A percentile compares a stretch with the other conserved stretches of the same genome.
Evolutionary conservation across 148 eudicot species (phyloP).

Genomic region (Fagopyrum homotropicum): DNA sequence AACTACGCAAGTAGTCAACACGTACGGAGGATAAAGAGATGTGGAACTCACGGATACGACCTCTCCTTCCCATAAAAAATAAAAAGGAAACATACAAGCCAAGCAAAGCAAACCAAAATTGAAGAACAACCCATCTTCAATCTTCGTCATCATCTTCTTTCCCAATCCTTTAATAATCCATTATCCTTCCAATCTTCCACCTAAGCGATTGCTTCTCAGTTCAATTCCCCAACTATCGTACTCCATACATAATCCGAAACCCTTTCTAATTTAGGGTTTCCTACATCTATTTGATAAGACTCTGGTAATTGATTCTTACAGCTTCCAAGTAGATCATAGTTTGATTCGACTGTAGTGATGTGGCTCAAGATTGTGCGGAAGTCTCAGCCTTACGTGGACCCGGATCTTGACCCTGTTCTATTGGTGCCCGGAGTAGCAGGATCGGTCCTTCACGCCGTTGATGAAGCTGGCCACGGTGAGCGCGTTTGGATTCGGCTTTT

Average conservation of each 20-base stretch:
- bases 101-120: background rate
- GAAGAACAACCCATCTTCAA: background rate
- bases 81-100: background rate
- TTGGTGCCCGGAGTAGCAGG: conserved; percentile 94
- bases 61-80: background rate
- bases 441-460: conserved; percentile 79
- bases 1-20: no score
- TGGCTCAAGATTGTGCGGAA: conserved; percentile 50
- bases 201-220: background rate
- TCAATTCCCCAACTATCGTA: background rate
- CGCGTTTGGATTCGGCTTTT: conserved; percentile 91
- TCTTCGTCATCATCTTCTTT: background rate
- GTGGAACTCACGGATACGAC: no score
- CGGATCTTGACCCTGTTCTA: conserved; percentile 84
- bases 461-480: conserved; percentile 48
- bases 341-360: conserved; percentile 35
- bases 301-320: background rate
- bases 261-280: background rate
- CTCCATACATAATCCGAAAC: background rate
- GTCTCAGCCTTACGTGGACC: conserved; percentile 46
- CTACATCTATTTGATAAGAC: background rate
- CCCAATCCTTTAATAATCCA: background rate
- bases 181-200: background rate
- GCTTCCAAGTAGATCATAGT: background rate
- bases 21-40: no score